Evolutionary conservation across 2,329 filamentous ascomycete species (phyloP).

Genomic region (Cordyceps farinosa): DNA sequence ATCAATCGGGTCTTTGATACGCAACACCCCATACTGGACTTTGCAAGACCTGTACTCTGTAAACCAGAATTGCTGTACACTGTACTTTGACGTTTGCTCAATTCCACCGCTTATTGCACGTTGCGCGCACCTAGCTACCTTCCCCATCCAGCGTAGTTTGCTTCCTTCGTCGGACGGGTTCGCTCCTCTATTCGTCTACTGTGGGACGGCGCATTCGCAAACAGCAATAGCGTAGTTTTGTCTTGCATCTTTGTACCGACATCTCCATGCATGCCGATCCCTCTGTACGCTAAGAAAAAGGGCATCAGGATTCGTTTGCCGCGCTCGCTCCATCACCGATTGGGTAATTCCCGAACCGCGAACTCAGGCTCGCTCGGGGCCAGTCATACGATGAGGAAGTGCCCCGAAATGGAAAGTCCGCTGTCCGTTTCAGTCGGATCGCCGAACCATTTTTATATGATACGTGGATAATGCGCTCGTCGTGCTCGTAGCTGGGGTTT

Average conservation of each 20-base stretch:
- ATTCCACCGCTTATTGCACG: no score
- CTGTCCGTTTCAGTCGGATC: no score
- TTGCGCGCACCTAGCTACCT: neutral
- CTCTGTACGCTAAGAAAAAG: neutral
- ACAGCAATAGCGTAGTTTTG: no score
- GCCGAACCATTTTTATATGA: neutral
- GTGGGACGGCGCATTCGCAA: neutral
- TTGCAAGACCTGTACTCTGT: no score
- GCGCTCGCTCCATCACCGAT: neutral
- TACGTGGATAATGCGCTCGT: neutral
- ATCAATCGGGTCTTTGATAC: no score
- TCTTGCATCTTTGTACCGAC: no score
- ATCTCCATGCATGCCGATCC: neutral
- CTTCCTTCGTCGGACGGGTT: neutral
- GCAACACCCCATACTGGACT: no score
- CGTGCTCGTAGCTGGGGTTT: neutral
- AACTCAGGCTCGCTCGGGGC: neutral
- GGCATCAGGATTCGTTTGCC: neutral
- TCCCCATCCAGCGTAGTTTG: neutral
- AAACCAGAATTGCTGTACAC: no score
- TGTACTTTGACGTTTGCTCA: no score
- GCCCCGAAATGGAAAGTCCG: neutral
- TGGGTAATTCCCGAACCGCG: neutral
- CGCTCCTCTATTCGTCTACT: neutral
- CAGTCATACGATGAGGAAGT: neutral